Evolutionary conservation across 1,139 yeast species (phyloP).

Genomic region (Nakaseomyces glabratus): DNA sequence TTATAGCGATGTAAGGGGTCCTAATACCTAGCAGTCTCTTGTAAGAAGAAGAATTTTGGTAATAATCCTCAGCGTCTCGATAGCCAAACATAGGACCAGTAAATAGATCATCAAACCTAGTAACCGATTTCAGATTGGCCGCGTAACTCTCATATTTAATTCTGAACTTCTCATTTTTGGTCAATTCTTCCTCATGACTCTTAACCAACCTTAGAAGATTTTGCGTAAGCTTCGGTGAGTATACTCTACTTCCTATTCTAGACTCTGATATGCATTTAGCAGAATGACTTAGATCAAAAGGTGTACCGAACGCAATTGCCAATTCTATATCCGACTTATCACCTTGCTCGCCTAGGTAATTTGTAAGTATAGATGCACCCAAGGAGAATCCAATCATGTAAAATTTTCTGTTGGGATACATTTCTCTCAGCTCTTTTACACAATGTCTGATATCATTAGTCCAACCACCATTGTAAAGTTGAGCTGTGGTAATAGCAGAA

Average conservation of each 20-base stretch:
- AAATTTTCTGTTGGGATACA: constrained; percentile 44
- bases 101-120: constrained; percentile 44
- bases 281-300: constrained; percentile 43
- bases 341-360: constrained; percentile 48
- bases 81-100: constrained; percentile 50
- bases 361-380: constrained; percentile 49
- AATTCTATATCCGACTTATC: constrained; percentile 37
- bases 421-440: constrained; percentile 38
- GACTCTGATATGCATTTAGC: constrained; percentile 38
- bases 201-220: constrained; percentile 40
- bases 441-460: constrained; percentile 52
- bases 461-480: constrained; percentile 52
- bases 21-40: constrained; percentile 43
- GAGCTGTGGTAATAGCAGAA: constrained; percentile 50
- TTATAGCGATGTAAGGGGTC: constrained; percentile 44
- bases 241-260: constrained; percentile 39
- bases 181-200: constrained; percentile 37
- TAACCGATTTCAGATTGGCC: constrained; percentile 25
- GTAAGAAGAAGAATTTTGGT: constrained; percentile 44
- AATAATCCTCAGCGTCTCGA: constrained; percentile 45
- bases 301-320: constrained; percentile 44
- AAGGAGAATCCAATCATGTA: constrained; percentile 48
- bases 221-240: constrained; percentile 47
- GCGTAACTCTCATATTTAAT: constrained; percentile 14
- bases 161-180: constrained; percentile 22